phyloP scores from a whole-genome alignment of 768 basidiomycete species.

The Kwoniella pini region DNA sequence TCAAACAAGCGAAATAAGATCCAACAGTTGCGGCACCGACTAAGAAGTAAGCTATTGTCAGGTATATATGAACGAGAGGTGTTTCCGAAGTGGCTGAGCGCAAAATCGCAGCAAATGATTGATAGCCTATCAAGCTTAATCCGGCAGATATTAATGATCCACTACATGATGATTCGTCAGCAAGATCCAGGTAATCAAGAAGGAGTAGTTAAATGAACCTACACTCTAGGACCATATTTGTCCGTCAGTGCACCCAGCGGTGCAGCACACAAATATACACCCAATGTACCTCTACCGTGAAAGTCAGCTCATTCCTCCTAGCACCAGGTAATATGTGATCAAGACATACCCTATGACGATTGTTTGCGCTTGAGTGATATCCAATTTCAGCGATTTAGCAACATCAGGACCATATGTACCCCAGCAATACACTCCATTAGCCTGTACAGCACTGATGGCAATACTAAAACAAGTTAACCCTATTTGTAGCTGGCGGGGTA shows the following conservation, averaged over 20 bases:
- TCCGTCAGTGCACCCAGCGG: conserved; percentile 51
- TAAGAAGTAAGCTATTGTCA: conserved; percentile 42
- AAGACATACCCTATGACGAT: conserved; percentile 48
- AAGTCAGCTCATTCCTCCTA: conserved; percentile 7
- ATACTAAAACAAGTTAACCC: conserved; percentile 46
- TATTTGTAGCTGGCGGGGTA: conserved; percentile 15
- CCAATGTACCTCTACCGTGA: conserved; percentile 43
- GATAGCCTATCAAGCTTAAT: conserved; percentile 48
- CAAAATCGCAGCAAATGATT: conserved; percentile 45
- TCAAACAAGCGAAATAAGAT: conserved; percentile 52
- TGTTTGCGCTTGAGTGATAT: conserved; percentile 44
- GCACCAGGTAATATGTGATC: neutral
- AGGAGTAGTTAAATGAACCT: conserved; percentile 20
- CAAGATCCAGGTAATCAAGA: neutral
- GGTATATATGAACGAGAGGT: conserved; percentile 37
- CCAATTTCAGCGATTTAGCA: conserved; percentile 40
- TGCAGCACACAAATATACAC: conserved; percentile 53
- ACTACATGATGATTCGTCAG: conserved; percentile 15
- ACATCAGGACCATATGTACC: conserved; percentile 53
- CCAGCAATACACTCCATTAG: conserved; percentile 55
- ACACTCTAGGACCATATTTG: conserved; percentile 51
- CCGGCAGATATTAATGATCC: conserved; percentile 42
- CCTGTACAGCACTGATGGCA: conserved; percentile 40
- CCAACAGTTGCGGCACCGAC: conserved; percentile 53
- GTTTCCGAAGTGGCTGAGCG: conserved; percentile 25